These are phyloP conservation scores for Ogataea degrootiae DNA, from an alignment of 805 yeast species.

Conservation along the genomic window DNA sequence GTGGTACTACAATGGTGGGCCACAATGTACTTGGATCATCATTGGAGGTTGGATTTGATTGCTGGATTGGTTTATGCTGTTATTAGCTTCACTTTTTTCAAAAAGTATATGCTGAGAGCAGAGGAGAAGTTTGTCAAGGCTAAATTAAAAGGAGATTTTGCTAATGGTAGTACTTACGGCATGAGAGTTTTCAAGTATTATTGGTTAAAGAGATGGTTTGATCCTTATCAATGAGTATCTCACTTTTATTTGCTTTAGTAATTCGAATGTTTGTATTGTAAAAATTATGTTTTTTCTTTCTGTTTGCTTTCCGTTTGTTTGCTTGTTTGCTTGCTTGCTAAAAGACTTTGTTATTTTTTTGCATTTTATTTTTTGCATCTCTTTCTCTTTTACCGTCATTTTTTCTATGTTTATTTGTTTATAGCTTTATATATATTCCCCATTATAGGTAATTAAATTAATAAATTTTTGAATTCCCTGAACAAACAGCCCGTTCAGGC, in stretches of 20 bases:
- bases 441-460: no score
- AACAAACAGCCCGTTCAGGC: no score
- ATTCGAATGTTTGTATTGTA: background rate
- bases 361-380: no score
- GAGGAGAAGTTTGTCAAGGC: constrained; percentile 36
- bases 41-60: constrained; percentile 60
- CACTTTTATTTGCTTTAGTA: background rate
- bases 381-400: no score
- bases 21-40: constrained; percentile 68
- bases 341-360: no score
- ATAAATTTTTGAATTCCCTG: no score
- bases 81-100: constrained; percentile 36
- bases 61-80: constrained; percentile 52
- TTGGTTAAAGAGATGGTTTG: constrained; percentile 49
- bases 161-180: constrained; percentile 50
- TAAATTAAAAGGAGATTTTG: constrained; percentile 34
- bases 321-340: no score
- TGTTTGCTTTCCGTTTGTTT: no score
- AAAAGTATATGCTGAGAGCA: constrained; percentile 30
- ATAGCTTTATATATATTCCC: no score
- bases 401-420: no score
- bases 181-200: constrained; percentile 53
- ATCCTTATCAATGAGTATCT: constrained; percentile 32
- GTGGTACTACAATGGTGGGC: constrained; percentile 69
- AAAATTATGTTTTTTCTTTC: background rate